A percentile compares a stretch with the other conserved stretches of the same genome.
phyloP scores from a whole-genome alignment of 139 green algal species.

The Deuterostichococcus epilithicus region DNA sequence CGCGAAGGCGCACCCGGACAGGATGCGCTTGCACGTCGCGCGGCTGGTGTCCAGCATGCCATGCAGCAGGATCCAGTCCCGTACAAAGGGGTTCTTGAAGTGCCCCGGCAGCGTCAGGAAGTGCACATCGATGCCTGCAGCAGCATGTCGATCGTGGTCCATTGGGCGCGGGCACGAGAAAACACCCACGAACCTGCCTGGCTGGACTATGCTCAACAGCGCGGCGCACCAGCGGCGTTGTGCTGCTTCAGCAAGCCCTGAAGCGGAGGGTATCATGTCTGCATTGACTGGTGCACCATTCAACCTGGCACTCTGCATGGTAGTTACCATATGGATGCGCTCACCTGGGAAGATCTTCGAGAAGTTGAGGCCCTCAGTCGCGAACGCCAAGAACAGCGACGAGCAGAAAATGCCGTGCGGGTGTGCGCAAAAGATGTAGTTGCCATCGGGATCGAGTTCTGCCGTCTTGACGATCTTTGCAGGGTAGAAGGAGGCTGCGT shows the following conservation, averaged over 20 bases:
- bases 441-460: conserved; percentile 38
- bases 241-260: no score
- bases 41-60: conserved; percentile 30
- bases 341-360: conserved; percentile 34
- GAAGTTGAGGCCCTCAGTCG: conserved; percentile 44
- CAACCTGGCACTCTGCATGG: neutral
- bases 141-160: neutral
- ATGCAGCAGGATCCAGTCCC: conserved; percentile 48
- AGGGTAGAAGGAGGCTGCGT: conserved; percentile 40
- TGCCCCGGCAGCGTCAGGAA: conserved; percentile 44
- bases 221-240: no score
- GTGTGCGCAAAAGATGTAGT: conserved; percentile 50
- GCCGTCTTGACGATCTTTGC: conserved; percentile 45
- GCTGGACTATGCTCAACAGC: no score
- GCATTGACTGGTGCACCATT: neutral
- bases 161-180: no score
- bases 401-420: conserved; percentile 46
- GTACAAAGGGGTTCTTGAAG: conserved; percentile 44
- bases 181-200: no score
- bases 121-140: conserved; percentile 29
- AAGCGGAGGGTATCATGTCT: no score
- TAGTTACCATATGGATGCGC: conserved; percentile 2
- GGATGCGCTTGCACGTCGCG: conserved; percentile 25
- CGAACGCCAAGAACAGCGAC: conserved; percentile 42
- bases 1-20: conserved; percentile 2